Conservation (phyloP, 345 rosid species). For the Chamaenerion angustifolium region DNA sequence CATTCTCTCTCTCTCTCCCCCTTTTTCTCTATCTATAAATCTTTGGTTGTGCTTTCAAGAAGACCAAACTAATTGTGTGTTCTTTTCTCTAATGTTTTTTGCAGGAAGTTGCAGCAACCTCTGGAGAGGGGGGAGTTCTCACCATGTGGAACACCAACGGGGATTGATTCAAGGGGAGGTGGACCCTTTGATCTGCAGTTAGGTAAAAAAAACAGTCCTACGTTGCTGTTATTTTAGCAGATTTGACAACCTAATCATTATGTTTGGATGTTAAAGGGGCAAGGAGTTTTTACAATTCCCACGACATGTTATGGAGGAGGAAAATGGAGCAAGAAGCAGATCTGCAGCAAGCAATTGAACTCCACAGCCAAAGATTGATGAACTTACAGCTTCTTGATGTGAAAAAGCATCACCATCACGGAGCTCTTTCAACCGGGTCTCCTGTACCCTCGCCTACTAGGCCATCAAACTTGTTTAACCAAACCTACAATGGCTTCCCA, state of each 20-base stretch:
- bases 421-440: slow-evolving; percentile 51
- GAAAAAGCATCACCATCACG: slow-evolving; percentile 60
- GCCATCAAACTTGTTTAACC: slow-evolving; percentile 40
- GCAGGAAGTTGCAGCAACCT: slow-evolving; percentile 40
- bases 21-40: not conserved
- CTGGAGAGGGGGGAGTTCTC: slow-evolving; percentile 49
- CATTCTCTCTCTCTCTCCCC: slow-evolving; percentile 13
- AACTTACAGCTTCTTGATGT: slow-evolving; percentile 68
- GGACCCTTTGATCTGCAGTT: slow-evolving; percentile 33
- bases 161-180: slow-evolving; percentile 56
- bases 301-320: slow-evolving; percentile 63
- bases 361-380: slow-evolving; percentile 69
- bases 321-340: slow-evolving; percentile 65
- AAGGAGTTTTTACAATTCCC: slow-evolving; percentile 47
- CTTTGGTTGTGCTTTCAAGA: not conserved
- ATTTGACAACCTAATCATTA: not conserved
- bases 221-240: too few relatives aligned
- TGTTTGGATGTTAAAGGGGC: slow-evolving; percentile 21
- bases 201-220: slow-evolving; percentile 17
- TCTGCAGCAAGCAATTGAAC: slow-evolving; percentile 58
- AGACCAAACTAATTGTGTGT: not conserved
- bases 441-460: slow-evolving; percentile 44
- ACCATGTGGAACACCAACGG: slow-evolving; percentile 53
- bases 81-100: not conserved
- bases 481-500: slow-evolving; percentile 14